phyloP scores from a whole-genome alignment of 208 protist species.

The Leishmania aethiopica region DNA sequence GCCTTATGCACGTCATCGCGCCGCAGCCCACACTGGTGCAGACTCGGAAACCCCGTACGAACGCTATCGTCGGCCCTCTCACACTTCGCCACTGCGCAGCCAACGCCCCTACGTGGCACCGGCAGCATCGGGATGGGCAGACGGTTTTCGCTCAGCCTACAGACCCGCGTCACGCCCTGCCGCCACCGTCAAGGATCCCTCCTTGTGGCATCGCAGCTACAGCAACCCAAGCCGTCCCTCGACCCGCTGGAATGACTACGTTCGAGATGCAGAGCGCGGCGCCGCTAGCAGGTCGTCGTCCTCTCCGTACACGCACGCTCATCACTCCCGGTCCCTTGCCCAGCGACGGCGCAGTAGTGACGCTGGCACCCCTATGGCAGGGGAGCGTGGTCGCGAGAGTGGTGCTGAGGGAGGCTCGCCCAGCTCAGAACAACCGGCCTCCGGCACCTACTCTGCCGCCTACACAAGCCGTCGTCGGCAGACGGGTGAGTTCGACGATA shows the following conservation, averaged over 20 bases:
- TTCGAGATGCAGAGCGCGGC: conserved; percentile 24
- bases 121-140: conserved; percentile 3
- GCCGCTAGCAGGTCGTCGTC: not conserved
- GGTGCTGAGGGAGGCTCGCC: not conserved
- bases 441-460: conserved; percentile 7
- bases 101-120: conserved; percentile 2
- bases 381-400: too few species aligned
- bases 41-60: not conserved
- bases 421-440: not conserved
- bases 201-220: conserved; percentile 2
- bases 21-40: not conserved
- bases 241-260: conserved; percentile 48
- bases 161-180: not conserved
- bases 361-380: not conserved
- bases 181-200: not conserved
- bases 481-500: conserved; percentile 9
- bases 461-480: conserved; percentile 5
- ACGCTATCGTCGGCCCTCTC: not conserved
- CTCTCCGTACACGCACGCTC: not conserved
- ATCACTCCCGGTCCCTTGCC: not conserved
- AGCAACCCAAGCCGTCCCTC: conserved; percentile 25
- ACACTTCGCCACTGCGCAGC: not conserved
- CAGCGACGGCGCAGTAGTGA: not conserved
- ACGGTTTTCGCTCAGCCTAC: not conserved
- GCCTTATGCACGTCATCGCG: not conserved